Conservation (phyloP, 345 rosid genomes). For the Rhodamnia argentea region DNA sequence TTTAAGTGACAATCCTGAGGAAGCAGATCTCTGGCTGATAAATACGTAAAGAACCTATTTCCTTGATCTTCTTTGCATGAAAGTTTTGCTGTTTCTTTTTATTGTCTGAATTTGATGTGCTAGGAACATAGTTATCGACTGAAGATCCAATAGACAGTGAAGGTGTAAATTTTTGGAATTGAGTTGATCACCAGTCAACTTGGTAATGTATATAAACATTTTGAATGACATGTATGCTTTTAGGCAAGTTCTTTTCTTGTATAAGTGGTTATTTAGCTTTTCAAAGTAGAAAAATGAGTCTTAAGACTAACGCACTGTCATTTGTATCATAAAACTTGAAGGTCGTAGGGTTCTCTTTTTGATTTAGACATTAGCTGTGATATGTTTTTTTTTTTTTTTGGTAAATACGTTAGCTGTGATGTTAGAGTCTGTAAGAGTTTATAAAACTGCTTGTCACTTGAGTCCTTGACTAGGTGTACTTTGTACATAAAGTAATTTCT, state of each 20-base stretch:
- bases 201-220: background rate
- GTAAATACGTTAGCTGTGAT: background rate
- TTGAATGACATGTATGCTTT: background rate
- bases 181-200: background rate
- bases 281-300: background rate
- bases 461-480: background rate
- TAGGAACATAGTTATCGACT: background rate
- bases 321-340: background rate
- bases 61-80: background rate
- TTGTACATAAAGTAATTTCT: background rate
- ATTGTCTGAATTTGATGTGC: background rate
- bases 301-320: background rate
- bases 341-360: background rate
- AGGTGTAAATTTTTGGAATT: background rate
- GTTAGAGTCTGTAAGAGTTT: background rate
- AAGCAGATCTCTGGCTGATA: conserved; percentile 89
- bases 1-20: conserved; percentile 73
- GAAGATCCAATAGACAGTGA: background rate
- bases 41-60: conserved; percentile 53
- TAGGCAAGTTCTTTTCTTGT: background rate
- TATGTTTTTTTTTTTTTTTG: no score
- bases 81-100: background rate
- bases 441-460: background rate
- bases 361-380: background rate
- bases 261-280: background rate